phyloP scores from a whole-genome alignment of 2,329 filamentous ascomycete genomes.

The Piedraia hortae region DNA sequence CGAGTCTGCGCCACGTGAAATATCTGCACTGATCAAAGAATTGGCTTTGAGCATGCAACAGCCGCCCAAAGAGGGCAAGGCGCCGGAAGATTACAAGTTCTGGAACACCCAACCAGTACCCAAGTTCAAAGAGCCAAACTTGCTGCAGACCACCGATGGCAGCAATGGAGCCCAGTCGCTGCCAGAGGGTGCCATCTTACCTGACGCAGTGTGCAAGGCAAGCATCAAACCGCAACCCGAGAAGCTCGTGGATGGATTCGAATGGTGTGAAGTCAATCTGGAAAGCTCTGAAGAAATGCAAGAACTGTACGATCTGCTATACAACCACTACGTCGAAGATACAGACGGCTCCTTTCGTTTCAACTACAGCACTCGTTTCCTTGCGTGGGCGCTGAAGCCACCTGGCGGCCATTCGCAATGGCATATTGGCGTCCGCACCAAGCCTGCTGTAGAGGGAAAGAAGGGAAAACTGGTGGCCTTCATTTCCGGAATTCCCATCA shows the following conservation, averaged over 20 bases:
- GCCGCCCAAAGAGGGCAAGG: conserved; percentile 10
- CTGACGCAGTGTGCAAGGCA: conserved; percentile 44
- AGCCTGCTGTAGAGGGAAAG: conserved; percentile 20
- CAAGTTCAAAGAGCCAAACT: conserved; percentile 32
- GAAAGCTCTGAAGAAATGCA: conserved; percentile 47
- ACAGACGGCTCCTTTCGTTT: conserved; percentile 93
- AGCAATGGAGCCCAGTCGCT: conserved; percentile 24
- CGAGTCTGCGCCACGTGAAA: conserved; percentile 5
- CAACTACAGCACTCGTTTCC: conserved; percentile 70
- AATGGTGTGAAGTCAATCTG: conserved; percentile 82
- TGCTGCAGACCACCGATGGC: conserved; percentile 13
- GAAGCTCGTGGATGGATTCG: conserved; percentile 54
- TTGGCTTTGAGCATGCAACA: conserved; percentile 6
- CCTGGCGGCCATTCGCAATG: conserved; percentile 85
- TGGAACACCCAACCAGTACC: conserved; percentile 95
- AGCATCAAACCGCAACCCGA: conserved; percentile 28
- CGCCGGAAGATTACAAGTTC: conserved; percentile 47
- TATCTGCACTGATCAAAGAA: conserved; percentile 9
- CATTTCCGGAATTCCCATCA: conserved; percentile 76
- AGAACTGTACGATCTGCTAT: conserved; percentile 76
- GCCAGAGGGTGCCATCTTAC: conserved; percentile 60
- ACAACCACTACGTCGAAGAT: conserved; percentile 91
- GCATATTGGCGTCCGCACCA: conserved; percentile 76
- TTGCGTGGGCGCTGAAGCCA: conserved; percentile 84
- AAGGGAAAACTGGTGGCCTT: conserved; percentile 80